phyloP scores from a whole-genome alignment of 768 basidiomycete genomes.

The Sutorius australiensis region DNA sequence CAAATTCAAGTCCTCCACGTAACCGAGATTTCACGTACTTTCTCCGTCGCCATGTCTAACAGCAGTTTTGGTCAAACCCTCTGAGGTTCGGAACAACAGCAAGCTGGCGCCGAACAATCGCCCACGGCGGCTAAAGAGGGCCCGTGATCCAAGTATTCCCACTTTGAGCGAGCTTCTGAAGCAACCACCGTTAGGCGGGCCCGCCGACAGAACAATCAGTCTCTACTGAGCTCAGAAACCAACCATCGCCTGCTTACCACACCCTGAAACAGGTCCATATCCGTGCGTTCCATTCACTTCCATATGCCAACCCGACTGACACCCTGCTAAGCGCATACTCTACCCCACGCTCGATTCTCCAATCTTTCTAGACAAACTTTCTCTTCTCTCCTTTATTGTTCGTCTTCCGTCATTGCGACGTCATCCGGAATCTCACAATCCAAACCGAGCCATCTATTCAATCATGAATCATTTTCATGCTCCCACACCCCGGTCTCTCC shows the following conservation, averaged over 20 bases:
- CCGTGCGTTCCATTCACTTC: slow-evolving; percentile 8
- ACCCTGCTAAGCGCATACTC: slow-evolving; percentile 5
- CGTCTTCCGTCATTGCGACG: background rate
- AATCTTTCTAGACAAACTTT: slow-evolving; percentile 2
- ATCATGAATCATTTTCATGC: slow-evolving; percentile 26
- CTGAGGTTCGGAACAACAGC: background rate
- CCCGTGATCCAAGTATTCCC: slow-evolving; percentile 9
- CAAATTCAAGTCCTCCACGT: background rate
- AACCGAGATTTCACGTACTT: background rate
- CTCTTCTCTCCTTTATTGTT: background rate
- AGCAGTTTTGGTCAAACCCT: background rate
- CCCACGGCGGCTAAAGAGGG: slow-evolving; percentile 8
- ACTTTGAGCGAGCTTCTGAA: slow-evolving; percentile 7
- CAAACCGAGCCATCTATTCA: slow-evolving; percentile 1
- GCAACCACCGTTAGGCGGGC: slow-evolving; percentile 9
- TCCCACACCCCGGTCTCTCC: slow-evolving; percentile 17
- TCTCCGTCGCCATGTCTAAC: background rate
- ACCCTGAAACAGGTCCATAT: slow-evolving; percentile 12
- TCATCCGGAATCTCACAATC: background rate
- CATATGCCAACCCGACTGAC: slow-evolving; percentile 4
- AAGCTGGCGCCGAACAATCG: background rate
- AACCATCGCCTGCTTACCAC: background rate
- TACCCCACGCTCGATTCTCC: background rate
- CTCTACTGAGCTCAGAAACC: slow-evolving; percentile 1
- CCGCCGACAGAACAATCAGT: slow-evolving; percentile 1